Percentiles rank a stretch among this genome's conserved stretches.
Conservation (phyloP, 1,284 basidiomycete genomes). For the Ustilago curta region DNA sequence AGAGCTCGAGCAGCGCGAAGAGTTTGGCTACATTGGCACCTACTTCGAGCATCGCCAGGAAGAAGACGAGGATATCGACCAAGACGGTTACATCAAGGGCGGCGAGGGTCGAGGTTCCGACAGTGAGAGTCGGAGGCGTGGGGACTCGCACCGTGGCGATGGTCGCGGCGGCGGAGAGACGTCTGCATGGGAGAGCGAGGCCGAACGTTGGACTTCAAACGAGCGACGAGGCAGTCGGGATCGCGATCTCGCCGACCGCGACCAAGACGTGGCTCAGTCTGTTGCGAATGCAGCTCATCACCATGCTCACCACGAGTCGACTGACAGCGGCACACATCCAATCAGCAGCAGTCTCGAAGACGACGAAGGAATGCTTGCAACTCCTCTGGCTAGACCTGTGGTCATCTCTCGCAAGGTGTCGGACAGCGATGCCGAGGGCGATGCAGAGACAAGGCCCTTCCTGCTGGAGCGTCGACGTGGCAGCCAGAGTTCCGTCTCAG, state of each 20-base stretch:
- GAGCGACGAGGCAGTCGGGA: conserved; percentile 31
- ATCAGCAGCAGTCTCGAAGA: conserved; percentile 45
- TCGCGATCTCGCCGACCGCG: conserved; percentile 14
- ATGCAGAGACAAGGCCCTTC: conserved; percentile 24
- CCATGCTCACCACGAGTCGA: conserved; percentile 18
- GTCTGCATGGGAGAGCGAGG: conserved; percentile 55
- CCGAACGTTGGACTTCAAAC: conserved; percentile 36
- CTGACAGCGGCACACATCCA: conserved; percentile 22
- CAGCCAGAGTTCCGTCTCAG: conserved; percentile 46
- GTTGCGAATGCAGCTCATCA: conserved; percentile 20
- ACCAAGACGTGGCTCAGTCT: conserved; percentile 4
- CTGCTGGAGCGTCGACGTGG: conserved; percentile 39
- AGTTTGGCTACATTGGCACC: conserved; percentile 83
- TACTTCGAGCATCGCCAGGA: conserved; percentile 65
- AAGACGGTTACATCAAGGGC: conserved; percentile 66
- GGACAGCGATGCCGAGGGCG: conserved; percentile 30
- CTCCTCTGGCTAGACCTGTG: conserved; percentile 40
- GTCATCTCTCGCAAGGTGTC: conserved; percentile 13
- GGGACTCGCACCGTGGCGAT: conserved; percentile 24
- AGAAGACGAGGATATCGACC: conserved; percentile 64
- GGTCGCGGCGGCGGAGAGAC: conserved; percentile 44
- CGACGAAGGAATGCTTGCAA: conserved; percentile 46
- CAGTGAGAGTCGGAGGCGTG: conserved; percentile 42
- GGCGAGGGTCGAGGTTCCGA: conserved; percentile 57
- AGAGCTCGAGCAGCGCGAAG: conserved; percentile 85